Percentiles rank a stretch among this genome's conserved stretches.
These are phyloP conservation scores for Aspergillus tanneri DNA, from an alignment of 2,329 filamentous ascomycete genomes.

Conservation along the genomic window DNA sequence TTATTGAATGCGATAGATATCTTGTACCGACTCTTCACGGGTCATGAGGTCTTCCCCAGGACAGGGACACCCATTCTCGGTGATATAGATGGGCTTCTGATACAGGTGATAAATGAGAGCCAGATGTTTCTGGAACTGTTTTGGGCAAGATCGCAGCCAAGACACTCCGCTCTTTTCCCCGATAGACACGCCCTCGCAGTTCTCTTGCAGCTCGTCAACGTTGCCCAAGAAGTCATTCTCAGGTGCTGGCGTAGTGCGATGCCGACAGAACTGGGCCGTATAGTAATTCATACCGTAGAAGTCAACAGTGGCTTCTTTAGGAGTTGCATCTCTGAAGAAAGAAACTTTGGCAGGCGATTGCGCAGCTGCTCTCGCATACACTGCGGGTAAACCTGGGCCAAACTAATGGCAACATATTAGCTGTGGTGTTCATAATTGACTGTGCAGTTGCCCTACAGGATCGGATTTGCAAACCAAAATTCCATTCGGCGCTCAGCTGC, in stretches of 20 bases:
- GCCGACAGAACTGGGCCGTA: constrained; percentile 11
- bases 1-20: constrained; percentile 7
- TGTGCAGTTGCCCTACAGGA: no score
- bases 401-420: no score
- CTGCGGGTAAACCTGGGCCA: constrained; percentile 41
- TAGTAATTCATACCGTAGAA: constrained; percentile 22
- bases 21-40: constrained; percentile 2
- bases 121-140: constrained; percentile 9
- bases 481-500: constrained; percentile 22
- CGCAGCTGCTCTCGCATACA: constrained; percentile 20
- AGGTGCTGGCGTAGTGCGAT: not conserved
- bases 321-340: not conserved
- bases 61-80: constrained; percentile 12
- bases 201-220: constrained; percentile 9
- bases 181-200: constrained; percentile 4
- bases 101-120: constrained; percentile 8
- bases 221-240: constrained; percentile 14
- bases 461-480: constrained; percentile 42
- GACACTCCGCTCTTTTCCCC: constrained; percentile 10
- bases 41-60: constrained; percentile 3
- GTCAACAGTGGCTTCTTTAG: no score
- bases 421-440: no score
- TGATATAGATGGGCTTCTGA: constrained; percentile 8
- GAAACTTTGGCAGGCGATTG: constrained; percentile 5
- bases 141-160: constrained; percentile 9